Evolutionary conservation across 768 basidiomycete genomes (phyloP).

Genomic region (Leccinum arenicola): DNA sequence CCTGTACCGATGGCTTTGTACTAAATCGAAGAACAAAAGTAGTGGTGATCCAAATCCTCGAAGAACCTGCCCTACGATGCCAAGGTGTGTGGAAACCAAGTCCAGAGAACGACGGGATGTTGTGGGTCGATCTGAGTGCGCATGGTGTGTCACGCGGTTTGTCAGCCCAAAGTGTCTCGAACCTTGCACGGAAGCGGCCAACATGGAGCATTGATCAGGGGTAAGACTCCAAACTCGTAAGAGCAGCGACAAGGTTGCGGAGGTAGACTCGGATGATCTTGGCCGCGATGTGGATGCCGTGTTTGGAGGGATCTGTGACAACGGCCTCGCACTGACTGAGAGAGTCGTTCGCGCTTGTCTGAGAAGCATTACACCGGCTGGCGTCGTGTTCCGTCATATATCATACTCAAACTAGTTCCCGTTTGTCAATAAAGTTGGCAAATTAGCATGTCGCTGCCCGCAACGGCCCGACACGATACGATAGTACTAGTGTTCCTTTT

Average conservation of each 20-base stretch:
- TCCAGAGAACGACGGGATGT: too few species aligned
- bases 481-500: too few species aligned
- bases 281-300: slow-evolving; percentile 16
- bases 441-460: too few species aligned
- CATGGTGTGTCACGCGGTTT: neutral
- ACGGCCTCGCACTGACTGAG: neutral
- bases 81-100: too few species aligned
- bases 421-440: too few species aligned
- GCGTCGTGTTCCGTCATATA: too few species aligned
- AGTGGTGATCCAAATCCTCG: neutral
- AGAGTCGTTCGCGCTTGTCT: too few species aligned
- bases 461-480: too few species aligned
- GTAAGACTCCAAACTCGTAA: slow-evolving; percentile 9
- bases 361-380: too few species aligned
- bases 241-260: slow-evolving; percentile 15
- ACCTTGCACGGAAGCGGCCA: slow-evolving; percentile 19
- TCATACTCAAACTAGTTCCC: too few species aligned
- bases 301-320: slow-evolving; percentile 5
- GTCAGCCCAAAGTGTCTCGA: slow-evolving; percentile 20
- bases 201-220: slow-evolving; percentile 7
- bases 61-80: neutral
- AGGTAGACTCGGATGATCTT: slow-evolving; percentile 18
- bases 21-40: neutral
- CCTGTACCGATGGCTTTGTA: neutral
- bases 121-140: too few species aligned